These are phyloP conservation scores for Hypoxylon trugodes DNA, from an alignment of 495 filamentous ascomycete genomes.

Conservation along the genomic window DNA sequence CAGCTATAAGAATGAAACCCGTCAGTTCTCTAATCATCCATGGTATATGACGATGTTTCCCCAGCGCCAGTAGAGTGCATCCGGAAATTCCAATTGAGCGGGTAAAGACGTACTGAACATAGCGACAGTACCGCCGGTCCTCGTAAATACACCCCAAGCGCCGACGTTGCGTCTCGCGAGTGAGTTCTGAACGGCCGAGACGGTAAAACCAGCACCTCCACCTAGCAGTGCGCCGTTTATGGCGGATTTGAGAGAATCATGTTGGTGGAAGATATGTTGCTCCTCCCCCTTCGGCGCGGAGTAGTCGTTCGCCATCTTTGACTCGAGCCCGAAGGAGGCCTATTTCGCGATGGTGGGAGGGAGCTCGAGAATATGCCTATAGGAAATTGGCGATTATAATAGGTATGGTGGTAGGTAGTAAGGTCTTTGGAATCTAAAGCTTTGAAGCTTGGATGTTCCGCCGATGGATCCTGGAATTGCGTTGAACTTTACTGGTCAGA, in stretches of 20 bases:
- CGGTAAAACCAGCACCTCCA: constrained; percentile 72
- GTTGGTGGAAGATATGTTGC: constrained; percentile 69
- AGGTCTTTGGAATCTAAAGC: background rate
- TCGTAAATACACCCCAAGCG: constrained; percentile 77
- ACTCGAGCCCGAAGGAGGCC: constrained; percentile 38
- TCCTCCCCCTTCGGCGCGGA: constrained; percentile 36
- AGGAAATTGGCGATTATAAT: background rate
- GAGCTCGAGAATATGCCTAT: constrained; percentile 8
- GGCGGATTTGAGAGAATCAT: constrained; percentile 76
- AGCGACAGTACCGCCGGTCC: constrained; percentile 51
- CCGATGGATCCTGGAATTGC: background rate
- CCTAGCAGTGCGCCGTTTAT: constrained; percentile 70
- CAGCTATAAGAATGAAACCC: constrained; percentile 60
- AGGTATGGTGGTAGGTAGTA: background rate
- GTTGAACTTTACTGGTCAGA: constrained; percentile 16
- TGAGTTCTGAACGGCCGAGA: constrained; percentile 85
- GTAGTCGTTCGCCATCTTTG: constrained; percentile 43
- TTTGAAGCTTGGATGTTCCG: background rate
- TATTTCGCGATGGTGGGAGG: constrained; percentile 21
- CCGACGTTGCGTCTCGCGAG: constrained; percentile 81
- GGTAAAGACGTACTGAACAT: constrained; percentile 47
- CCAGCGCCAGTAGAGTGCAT: constrained; percentile 57
- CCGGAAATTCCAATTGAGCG: constrained; percentile 56
- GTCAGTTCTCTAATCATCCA: constrained; percentile 23
- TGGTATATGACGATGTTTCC: constrained; percentile 37